Conservation (phyloP, 495 filamentous ascomycete species). For the Podospora pseudoanserina region DNA sequence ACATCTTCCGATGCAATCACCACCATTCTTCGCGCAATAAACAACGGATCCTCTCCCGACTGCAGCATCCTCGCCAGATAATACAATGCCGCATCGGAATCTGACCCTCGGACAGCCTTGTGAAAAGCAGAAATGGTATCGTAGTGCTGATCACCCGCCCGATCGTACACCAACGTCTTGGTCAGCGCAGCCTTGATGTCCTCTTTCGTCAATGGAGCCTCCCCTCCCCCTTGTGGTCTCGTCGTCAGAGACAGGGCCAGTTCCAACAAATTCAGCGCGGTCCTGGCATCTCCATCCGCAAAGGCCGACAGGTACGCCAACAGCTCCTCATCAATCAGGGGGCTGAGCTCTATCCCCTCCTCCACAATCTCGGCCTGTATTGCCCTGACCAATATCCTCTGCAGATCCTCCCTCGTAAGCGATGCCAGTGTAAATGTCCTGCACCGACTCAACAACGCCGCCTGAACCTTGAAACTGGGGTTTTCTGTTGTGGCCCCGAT, state of each 20-base stretch:
- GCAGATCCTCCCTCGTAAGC: slow-evolving; percentile 66
- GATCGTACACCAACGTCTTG: slow-evolving; percentile 89
- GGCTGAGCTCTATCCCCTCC: slow-evolving; percentile 33
- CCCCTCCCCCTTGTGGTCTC: slow-evolving; percentile 23
- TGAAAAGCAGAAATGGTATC: slow-evolving; percentile 96
- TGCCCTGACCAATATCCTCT: slow-evolving; percentile 69
- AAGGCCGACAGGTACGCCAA: slow-evolving; percentile 78
- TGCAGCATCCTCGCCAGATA: slow-evolving; percentile 96
- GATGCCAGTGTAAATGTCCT: slow-evolving; percentile 81
- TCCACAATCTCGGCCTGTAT: slow-evolving; percentile 53
- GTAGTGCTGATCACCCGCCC: slow-evolving; percentile 91
- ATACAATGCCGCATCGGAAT: slow-evolving; percentile 84
- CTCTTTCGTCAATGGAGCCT: slow-evolving; percentile 50
- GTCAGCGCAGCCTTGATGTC: slow-evolving; percentile 76
- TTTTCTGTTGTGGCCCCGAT: slow-evolving; percentile 98
- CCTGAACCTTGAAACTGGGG: slow-evolving; percentile 90
- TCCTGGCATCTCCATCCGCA: slow-evolving; percentile 87
- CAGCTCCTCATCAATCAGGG: slow-evolving; percentile 72
- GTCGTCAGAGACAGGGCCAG: slow-evolving; percentile 62
- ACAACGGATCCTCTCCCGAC: slow-evolving; percentile 89
- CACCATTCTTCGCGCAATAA: slow-evolving; percentile 85
- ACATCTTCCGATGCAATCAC: slow-evolving; percentile 91
- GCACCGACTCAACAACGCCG: slow-evolving; percentile 82
- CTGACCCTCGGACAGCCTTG: slow-evolving; percentile 85
- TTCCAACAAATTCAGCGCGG: slow-evolving; percentile 88